Percentiles rank a stretch among this genome's conserved stretches.
These are phyloP conservation scores for Xylariaceae sp. DNA, from an alignment of 2,329 filamentous ascomycete species.

Conservation along the genomic window DNA sequence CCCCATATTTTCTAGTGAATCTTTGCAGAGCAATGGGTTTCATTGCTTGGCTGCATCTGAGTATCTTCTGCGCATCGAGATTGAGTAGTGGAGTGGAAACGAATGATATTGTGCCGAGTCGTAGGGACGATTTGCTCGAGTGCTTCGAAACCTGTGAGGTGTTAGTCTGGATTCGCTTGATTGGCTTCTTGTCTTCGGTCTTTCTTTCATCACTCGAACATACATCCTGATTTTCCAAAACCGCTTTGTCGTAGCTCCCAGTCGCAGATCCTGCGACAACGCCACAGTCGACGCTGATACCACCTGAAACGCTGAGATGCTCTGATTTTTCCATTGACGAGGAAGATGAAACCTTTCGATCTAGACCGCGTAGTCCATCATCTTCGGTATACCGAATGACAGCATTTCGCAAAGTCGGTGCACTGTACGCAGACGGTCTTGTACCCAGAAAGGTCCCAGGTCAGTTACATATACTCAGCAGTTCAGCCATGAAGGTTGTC, in stretches of 20 bases:
- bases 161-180: background rate
- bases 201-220: background rate
- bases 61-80: background rate
- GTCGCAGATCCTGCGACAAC: background rate
- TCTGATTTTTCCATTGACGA: background rate
- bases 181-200: background rate
- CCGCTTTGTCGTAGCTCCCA: background rate
- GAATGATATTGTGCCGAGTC: background rate
- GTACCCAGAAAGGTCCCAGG: too few relatives aligned
- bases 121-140: background rate
- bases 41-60: background rate
- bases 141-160: background rate
- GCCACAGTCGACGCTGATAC: background rate
- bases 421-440: background rate
- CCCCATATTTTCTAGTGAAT: background rate
- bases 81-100: background rate
- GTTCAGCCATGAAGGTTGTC: too few relatives aligned
- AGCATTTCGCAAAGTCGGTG: background rate
- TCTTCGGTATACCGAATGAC: background rate
- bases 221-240: background rate
- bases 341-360: background rate
- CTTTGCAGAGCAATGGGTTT: background rate
- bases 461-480: too few relatives aligned
- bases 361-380: background rate
- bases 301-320: background rate